Base-by-base conservation (phyloP, 768 basidiomycete genomes). In the Psilocybe cyanescens region DNA sequence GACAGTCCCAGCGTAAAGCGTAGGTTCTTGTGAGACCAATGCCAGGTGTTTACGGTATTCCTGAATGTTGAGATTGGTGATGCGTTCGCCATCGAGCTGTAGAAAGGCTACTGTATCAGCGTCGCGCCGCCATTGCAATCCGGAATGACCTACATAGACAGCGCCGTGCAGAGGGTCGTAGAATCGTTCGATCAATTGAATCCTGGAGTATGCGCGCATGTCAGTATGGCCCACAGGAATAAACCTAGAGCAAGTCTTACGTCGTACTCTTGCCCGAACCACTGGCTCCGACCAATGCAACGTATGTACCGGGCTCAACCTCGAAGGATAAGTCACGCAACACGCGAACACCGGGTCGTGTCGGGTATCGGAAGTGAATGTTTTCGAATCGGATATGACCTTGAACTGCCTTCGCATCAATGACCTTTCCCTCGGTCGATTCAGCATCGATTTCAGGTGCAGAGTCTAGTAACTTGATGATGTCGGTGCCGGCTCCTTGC, bases 21-120 rank as follows among this genome's bases (percentile, higher is more conserved):
- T 93, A 30, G 92, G 92, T 67, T 94, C 92, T 72, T 98, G 96
- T 50, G 95, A 97, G 24, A 98, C 95, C 29, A 97, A 78, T 0
- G 94, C 90, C 37, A 97, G 85, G 51, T 94, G 83, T 71, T 93
- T 90, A 60, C 96, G 86, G 80, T 96, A 98, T 57, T 92, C 91
- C 65, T 91, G 86, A 45, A 95, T 78, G 66, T 95, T 95, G 64
- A 92, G 82, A 9, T 90, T 86, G 14, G 83, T 81, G 72, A 97
- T 89, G 58, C 85, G 83, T 70, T 90, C 81, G 47, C 84, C 88
- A 67, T 96, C 94, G 48, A 95, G 80, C 85, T 88, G 63, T 9
- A 57, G 55, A 55, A 53, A 35, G 48, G 59, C 37, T 19, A 30
- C 14, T 53, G 39, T 41, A 28, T 37, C 24, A 55, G 24, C 4